phyloP scores from a whole-genome alignment of 2,329 filamentous ascomycete species.

The Nannizzia gypsea region DNA sequence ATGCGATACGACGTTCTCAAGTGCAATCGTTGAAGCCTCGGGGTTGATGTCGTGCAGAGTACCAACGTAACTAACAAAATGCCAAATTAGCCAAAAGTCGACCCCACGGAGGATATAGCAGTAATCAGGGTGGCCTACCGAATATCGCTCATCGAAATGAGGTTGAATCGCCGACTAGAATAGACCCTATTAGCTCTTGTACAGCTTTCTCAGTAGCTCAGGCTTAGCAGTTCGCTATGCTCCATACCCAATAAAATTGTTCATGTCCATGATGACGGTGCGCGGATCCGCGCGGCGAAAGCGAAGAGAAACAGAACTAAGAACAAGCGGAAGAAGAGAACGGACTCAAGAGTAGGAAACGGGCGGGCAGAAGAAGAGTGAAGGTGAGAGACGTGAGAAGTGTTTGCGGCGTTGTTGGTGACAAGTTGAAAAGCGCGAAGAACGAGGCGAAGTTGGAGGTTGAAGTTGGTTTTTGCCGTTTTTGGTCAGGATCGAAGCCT shows the following conservation, averaged over 20 bases:
- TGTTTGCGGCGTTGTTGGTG: constrained; percentile 13
- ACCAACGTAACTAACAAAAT: constrained; percentile 65
- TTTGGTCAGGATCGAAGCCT: constrained; percentile 18
- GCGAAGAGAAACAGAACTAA: constrained; percentile 2
- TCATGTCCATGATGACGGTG: constrained; percentile 36
- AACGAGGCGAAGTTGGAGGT: constrained; percentile 7
- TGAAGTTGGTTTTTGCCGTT: constrained; percentile 10
- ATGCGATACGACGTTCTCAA: constrained; percentile 90
- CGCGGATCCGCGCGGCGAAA: constrained; percentile 23
- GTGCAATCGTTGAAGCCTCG: constrained; percentile 87
- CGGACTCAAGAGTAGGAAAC: neutral
- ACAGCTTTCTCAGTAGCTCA: constrained; percentile 5
- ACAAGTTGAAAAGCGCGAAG: constrained; percentile 7
- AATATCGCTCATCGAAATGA: constrained; percentile 96
- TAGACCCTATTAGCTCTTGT: constrained; percentile 12
- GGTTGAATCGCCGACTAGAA: constrained; percentile 75
- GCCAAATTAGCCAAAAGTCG: neutral
- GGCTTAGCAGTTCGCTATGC: neutral
- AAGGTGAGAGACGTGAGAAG: neutral
- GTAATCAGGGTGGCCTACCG: constrained; percentile 49
- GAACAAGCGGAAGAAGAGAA: neutral
- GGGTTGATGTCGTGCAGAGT: constrained; percentile 97
- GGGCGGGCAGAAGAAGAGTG: neutral
- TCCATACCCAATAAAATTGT: constrained; percentile 39
- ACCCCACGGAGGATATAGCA: neutral